A percentile compares a stretch with the other conserved stretches of the same genome.
Evolutionary conservation across 2,329 filamentous ascomycete species (phyloP).

Genomic region (Fusarium incarnatum): DNA sequence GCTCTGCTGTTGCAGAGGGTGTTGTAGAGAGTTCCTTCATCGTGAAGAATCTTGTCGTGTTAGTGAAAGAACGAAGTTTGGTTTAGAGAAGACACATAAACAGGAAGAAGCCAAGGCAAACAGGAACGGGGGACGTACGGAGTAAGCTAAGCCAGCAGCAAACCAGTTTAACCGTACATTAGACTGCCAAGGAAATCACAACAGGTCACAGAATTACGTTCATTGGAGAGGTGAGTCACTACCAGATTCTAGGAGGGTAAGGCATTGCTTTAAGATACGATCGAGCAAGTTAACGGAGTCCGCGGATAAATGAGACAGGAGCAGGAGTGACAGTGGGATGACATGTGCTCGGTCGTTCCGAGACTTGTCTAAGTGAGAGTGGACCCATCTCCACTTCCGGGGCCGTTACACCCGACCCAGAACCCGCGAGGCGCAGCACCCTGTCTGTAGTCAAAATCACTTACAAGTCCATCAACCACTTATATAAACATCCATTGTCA

Average conservation of each 20-base stretch:
- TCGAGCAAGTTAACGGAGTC: too few relatives aligned
- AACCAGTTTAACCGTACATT: background rate
- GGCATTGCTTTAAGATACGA: background rate
- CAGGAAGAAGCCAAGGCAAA: accelerated
- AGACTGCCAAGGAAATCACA: background rate
- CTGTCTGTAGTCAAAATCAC: background rate
- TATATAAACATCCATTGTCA: background rate
- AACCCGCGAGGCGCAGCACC: constrained; percentile 30
- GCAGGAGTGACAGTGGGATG: background rate
- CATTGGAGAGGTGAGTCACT: constrained; percentile 2
- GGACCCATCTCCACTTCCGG: constrained; percentile 1
- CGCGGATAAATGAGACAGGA: background rate
- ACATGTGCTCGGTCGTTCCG: constrained; percentile 13
- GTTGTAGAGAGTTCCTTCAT: constrained; percentile 1
- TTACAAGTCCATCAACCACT: background rate
- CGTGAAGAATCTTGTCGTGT: background rate
- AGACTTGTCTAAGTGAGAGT: background rate
- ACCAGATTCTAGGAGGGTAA: background rate
- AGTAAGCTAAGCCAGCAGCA: background rate
- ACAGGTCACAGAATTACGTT: background rate
- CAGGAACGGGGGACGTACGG: background rate
- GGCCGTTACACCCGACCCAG: constrained; percentile 24
- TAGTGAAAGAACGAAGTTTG: accelerated
- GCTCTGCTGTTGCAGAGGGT: background rate
- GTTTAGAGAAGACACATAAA: background rate